A percentile compares a stretch with the other conserved stretches of the same genome.
These are phyloP conservation scores for Monilinia laxa DNA, from an alignment of 2,329 filamentous ascomycete genomes.

Conservation along the genomic window DNA sequence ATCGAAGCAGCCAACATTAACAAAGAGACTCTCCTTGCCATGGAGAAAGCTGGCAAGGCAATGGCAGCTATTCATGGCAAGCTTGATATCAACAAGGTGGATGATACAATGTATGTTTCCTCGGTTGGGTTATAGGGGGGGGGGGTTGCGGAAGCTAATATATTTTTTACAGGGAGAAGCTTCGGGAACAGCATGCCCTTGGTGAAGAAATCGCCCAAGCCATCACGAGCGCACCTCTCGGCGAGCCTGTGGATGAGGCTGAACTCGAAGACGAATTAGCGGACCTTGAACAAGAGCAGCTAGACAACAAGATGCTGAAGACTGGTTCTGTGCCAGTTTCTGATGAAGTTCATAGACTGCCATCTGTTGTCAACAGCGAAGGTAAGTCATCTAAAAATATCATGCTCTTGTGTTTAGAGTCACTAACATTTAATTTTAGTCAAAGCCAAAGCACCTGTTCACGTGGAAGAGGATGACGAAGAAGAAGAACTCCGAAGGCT, in stretches of 20 bases:
- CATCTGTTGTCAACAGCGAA: slow-evolving; percentile 70
- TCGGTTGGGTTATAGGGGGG: neutral
- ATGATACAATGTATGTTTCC: slow-evolving; percentile 80
- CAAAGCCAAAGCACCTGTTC: slow-evolving; percentile 51
- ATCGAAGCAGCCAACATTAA: slow-evolving; percentile 99
- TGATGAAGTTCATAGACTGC: slow-evolving; percentile 75
- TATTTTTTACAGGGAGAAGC: slow-evolving; percentile 65
- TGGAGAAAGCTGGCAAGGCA: slow-evolving; percentile 85
- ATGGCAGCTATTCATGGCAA: slow-evolving; percentile 93
- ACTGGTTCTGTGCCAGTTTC: slow-evolving; percentile 81
- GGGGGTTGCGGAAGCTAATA: slow-evolving; percentile 41
- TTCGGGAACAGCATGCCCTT: slow-evolving; percentile 88
- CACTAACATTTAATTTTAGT: slow-evolving; percentile 41
- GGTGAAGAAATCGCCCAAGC: slow-evolving; percentile 89
- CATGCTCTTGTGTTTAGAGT: neutral
- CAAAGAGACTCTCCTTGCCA: slow-evolving; percentile 88
- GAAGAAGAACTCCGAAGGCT: slow-evolving; percentile 91
- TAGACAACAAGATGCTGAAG: slow-evolving; percentile 92
- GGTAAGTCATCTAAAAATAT: slow-evolving; percentile 56
- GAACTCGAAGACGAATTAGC: slow-evolving; percentile 87
- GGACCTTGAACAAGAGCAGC: slow-evolving; percentile 81
- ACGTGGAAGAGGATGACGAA: slow-evolving; percentile 82
- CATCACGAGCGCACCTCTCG: slow-evolving; percentile 70
- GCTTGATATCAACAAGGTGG: slow-evolving; percentile 90
- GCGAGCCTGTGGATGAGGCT: slow-evolving; percentile 74